A percentile compares a stretch with the other conserved stretches of the same genome.
Conservation (phyloP, 164 flowering plant genomes). For the Umbellularia californica region DNA sequence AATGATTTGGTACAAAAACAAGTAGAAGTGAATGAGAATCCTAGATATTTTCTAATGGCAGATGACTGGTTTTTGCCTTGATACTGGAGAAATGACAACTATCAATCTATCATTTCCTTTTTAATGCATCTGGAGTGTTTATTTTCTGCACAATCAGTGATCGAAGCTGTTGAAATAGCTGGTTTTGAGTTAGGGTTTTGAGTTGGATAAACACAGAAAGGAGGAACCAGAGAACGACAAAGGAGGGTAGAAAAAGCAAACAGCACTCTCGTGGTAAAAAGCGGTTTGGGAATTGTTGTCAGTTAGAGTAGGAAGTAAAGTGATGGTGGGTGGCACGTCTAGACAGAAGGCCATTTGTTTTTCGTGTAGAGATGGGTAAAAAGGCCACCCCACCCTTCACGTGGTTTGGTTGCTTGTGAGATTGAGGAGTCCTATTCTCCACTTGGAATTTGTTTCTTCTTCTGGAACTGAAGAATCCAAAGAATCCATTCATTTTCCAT, state of each 20-base stretch:
- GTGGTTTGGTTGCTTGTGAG: conserved; percentile 9
- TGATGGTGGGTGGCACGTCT: background rate
- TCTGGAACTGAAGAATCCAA: background rate
- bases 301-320: background rate
- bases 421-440: background rate
- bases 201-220: no score
- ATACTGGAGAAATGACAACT: no score
- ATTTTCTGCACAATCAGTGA: background rate
- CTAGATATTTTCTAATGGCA: no score
- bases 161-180: background rate
- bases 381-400: conserved; percentile 5
- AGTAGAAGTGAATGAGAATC: no score
- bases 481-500: background rate
- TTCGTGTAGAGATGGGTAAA: background rate
- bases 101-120: no score
- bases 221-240: background rate
- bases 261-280: background rate
- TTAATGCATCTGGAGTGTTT: no score
- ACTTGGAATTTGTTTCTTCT: background rate
- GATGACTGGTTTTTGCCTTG: no score
- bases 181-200: background rate
- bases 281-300: background rate
- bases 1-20: no score
- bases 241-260: background rate
- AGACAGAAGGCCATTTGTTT: background rate